Percentiles rank a stretch among this genome's conserved stretches.
Evolutionary conservation across 139 green algal genomes (phyloP).

Genomic region (Tetratostichococcus sp.): DNA sequence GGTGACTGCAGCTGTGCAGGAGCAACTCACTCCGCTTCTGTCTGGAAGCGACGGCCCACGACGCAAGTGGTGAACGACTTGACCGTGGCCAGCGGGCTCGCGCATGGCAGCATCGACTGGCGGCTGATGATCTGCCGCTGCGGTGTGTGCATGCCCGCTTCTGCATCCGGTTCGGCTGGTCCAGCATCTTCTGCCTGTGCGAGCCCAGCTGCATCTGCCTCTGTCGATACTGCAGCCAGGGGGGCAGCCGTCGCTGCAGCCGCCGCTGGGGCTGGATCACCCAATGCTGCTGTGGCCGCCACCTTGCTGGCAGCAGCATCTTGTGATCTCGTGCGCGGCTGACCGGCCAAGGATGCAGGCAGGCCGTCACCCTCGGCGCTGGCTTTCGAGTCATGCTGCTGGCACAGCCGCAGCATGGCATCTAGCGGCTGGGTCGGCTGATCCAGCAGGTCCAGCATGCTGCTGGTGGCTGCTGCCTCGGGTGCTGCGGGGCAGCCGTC

Average conservation of each 20-base stretch:
- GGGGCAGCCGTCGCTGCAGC: too few species aligned
- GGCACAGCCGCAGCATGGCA: neutral
- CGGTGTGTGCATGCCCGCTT: neutral
- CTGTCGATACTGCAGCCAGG: neutral
- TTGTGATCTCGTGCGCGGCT: too few species aligned
- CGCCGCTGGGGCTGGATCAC: too few species aligned
- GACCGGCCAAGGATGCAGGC: too few species aligned
- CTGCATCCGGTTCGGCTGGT: neutral
- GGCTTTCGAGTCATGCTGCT: neutral
- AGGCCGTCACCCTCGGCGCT: too few species aligned
- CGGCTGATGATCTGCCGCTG: neutral
- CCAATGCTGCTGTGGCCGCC: too few species aligned
- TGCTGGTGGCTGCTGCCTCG: too few species aligned
- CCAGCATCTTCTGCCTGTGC: too few species aligned
- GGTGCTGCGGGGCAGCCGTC: neutral
- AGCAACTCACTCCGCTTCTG: neutral
- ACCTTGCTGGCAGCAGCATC: too few species aligned
- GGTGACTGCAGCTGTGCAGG: too few species aligned
- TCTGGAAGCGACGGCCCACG: slow-evolving; percentile 2
- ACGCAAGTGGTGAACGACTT: neutral
- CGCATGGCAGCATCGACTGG: neutral
- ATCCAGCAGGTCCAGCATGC: neutral
- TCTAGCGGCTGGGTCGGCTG: neutral
- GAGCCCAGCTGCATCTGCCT: neutral
- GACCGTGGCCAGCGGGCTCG: neutral